These are phyloP conservation scores for Elongisporangium anandrum DNA, from an alignment of 352 stramenopile species.

Conservation along the genomic window DNA sequence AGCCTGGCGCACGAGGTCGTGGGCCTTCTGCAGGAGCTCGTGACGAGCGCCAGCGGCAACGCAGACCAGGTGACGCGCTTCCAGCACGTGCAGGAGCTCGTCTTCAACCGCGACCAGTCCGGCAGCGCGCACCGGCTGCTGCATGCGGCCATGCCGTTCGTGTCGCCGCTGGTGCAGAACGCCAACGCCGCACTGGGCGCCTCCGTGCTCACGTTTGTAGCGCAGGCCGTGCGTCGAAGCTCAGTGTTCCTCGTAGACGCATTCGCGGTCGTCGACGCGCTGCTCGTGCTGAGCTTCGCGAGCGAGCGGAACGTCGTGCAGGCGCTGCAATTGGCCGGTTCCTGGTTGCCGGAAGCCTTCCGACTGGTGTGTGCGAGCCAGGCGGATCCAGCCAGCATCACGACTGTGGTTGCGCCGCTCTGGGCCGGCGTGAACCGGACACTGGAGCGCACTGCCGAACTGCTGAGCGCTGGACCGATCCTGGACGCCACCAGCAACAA, in stretches of 20 bases:
- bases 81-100: slow-evolving; percentile 55
- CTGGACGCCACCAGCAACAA: slow-evolving; percentile 7
- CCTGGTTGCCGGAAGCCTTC: slow-evolving; percentile 35
- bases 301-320: slow-evolving; percentile 67
- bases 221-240: slow-evolving; percentile 19
- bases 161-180: slow-evolving; percentile 45
- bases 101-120: slow-evolving; percentile 52
- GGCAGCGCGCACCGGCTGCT: slow-evolving; percentile 30
- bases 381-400: slow-evolving; percentile 1
- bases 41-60: slow-evolving; percentile 19
- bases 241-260: slow-evolving; percentile 20
- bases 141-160: slow-evolving; percentile 30
- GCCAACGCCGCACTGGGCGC: slow-evolving; percentile 58
- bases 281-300: slow-evolving; percentile 67
- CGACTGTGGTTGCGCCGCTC: slow-evolving; percentile 12
- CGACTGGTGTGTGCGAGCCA: slow-evolving; percentile 20
- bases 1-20: slow-evolving; percentile 34
- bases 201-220: slow-evolving; percentile 47
- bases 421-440: slow-evolving; percentile 35
- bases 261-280: slow-evolving; percentile 46
- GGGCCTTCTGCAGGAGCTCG: slow-evolving; percentile 47
- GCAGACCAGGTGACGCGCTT: slow-evolving; percentile 58
- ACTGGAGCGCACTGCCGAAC: slow-evolving; percentile 36
- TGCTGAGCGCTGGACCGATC: slow-evolving; percentile 31
- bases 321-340: slow-evolving; percentile 44